phyloP scores from a whole-genome alignment of 2,329 filamentous ascomycete genomes.

The Colletotrichum theobromicola region DNA sequence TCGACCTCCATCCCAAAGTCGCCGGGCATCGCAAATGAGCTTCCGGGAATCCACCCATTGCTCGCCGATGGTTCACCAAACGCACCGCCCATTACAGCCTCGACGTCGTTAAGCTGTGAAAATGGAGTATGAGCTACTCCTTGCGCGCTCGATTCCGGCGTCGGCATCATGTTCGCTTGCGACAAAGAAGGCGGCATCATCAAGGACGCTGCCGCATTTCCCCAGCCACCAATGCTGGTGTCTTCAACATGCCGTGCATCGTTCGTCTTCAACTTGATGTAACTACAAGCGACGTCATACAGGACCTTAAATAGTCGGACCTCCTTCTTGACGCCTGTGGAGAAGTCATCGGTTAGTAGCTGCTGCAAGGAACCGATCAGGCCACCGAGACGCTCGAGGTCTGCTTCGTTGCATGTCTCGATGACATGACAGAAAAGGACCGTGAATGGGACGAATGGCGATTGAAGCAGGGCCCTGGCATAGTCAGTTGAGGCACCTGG shows the following conservation, averaged over 20 bases:
- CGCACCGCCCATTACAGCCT: neutral
- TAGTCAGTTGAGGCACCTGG: neutral
- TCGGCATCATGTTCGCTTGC: neutral
- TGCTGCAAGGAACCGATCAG: slow-evolving; percentile 22
- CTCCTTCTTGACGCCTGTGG: slow-evolving; percentile 17
- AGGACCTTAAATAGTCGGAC: slow-evolving; percentile 26
- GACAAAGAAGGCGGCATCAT: neutral
- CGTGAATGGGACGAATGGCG: slow-evolving; percentile 30
- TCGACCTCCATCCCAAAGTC: slow-evolving; percentile 20
- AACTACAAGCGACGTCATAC: slow-evolving; percentile 26
- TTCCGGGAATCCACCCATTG: neutral
- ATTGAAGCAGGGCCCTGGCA: slow-evolving; percentile 20
- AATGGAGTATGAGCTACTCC: neutral
- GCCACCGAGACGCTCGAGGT: slow-evolving; percentile 36
- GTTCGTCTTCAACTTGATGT: slow-evolving; percentile 22
- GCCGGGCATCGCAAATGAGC: neutral
- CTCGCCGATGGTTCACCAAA: neutral
- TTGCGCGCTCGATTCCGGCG: neutral
- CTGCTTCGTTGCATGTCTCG: slow-evolving; percentile 44
- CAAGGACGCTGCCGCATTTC: neutral
- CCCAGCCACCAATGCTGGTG: neutral
- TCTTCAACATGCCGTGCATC: neutral
- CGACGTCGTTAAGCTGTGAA: neutral
- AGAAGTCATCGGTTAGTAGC: neutral
- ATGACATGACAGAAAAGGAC: slow-evolving; percentile 31